Percentiles rank a stretch among this genome's conserved stretches.
These are phyloP conservation scores for Mrakia blollopis DNA, from an alignment of 768 basidiomycete species.

Conservation along the genomic window DNA sequence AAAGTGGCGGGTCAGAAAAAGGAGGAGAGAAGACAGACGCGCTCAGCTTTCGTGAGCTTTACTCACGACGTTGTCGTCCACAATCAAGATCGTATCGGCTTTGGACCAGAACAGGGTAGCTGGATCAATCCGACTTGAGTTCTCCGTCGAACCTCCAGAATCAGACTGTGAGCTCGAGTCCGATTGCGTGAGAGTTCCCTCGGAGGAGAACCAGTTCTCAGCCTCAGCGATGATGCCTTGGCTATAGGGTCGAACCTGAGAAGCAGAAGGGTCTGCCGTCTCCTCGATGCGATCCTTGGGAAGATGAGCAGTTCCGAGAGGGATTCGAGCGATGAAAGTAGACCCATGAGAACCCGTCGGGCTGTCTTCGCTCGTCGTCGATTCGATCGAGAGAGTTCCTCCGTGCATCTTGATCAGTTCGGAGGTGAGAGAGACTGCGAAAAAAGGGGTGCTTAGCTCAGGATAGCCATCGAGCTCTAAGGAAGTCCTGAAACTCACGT, in stretches of 20 bases:
- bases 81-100: constrained; percentile 32
- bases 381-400: constrained; percentile 43
- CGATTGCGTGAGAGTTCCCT: constrained; percentile 9
- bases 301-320: constrained; percentile 44
- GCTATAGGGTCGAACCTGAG: constrained; percentile 37
- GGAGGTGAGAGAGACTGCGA: constrained; percentile 44
- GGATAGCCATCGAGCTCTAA: neutral
- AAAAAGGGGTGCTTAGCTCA: neutral
- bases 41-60: neutral
- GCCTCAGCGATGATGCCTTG: constrained; percentile 47
- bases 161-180: constrained; percentile 22
- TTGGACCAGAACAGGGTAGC: constrained; percentile 44
- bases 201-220: constrained; percentile 40
- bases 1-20: too few species aligned
- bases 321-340: constrained; percentile 44
- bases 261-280: neutral
- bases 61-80: constrained; percentile 21
- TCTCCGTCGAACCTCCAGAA: constrained; percentile 36
- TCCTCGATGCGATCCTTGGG: constrained; percentile 36
- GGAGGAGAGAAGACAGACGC: neutral
- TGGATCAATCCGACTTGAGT: constrained; percentile 42
- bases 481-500: neutral
- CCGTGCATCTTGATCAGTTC: constrained; percentile 47
- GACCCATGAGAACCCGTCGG: constrained; percentile 43
- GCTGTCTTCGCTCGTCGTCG: constrained; percentile 39